Evolutionary conservation across 2,329 filamentous ascomycete species (phyloP), one percentile per base, ranked within the genome.

Genomic region (Penicillium sclerotiorum): DNA sequence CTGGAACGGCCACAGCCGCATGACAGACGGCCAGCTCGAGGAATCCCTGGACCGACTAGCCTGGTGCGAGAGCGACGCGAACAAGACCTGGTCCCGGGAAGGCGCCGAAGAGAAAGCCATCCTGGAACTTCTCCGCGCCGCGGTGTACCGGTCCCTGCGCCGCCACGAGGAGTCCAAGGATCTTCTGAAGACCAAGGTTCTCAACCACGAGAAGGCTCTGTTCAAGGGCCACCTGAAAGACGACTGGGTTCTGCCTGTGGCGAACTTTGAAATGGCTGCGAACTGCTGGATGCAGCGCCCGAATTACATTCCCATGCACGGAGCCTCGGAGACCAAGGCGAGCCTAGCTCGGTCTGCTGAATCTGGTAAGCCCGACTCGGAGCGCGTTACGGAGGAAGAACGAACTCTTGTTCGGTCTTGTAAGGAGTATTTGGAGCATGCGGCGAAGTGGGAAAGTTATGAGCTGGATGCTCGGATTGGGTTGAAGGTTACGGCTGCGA

Each of bases 1-100:
- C 61, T 97, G 92, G 92, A 92, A 90, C 64, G 93, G 92, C 0
- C 85, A 84, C 60, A 93, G 89, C 71, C 84, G 90, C 47, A 95
- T 96, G 89, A 77, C 81, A 2, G 61, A 73, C 1, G 73, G 74
- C 0, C 82, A 93, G 52, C 75, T 96, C 12, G 76, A 87, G 40
- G 73, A 77, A 35, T 89, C 85, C 0, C 67, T 90, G 30, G 71
- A 67, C 1, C 80, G 80, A n/a, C 72, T 96, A 9, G 75, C 77
- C 0, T 95, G 90, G 73, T 85, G 83, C 40, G 78, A 78, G 28
- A 84, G 87, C 50, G 84, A 90, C 60, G 69, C 67, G 27, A 79
- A 80, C 49, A 70, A 73, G 33, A 65, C 68, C 15, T 83, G 80
- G 80, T 67, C 64, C 5, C 71, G 75, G 28, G 81, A 85, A 57